Evolutionary conservation across 1,139 yeast genomes (phyloP).

Genomic region (Candida neerlandica): DNA sequence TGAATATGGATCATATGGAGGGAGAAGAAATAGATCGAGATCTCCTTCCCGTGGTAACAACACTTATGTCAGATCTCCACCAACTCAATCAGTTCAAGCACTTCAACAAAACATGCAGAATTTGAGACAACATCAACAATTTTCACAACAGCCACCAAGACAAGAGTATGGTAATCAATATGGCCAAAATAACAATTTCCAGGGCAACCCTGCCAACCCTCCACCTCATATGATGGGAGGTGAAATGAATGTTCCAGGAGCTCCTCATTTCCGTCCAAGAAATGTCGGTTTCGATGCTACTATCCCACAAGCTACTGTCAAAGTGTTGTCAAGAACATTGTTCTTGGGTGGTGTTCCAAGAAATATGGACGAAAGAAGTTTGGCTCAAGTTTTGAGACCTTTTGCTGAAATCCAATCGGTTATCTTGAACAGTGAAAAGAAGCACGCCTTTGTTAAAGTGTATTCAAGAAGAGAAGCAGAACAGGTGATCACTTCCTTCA

Average conservation of each 20-base stretch:
- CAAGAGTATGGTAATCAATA: neutral
- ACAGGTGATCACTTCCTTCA: slow-evolving; percentile 61
- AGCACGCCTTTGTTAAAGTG: slow-evolving; percentile 96
- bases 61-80: slow-evolving; percentile 31
- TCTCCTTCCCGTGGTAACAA: slow-evolving; percentile 48
- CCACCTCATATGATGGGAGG: slow-evolving; percentile 29
- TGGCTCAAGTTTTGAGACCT: slow-evolving; percentile 73
- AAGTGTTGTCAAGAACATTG: slow-evolving; percentile 85
- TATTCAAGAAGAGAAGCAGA: slow-evolving; percentile 95
- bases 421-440: slow-evolving; percentile 82
- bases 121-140: slow-evolving; percentile 16
- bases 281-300: slow-evolving; percentile 68
- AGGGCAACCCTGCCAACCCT: slow-evolving; percentile 11
- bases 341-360: slow-evolving; percentile 94
- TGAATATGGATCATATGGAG: slow-evolving; percentile 29
- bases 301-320: slow-evolving; percentile 78
- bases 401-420: slow-evolving; percentile 94
- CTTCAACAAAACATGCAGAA: slow-evolving; percentile 15
- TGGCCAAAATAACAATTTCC: neutral
- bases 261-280: slow-evolving; percentile 73
- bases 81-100: slow-evolving; percentile 16
- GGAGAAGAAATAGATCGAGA: slow-evolving; percentile 59
- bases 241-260: slow-evolving; percentile 68
- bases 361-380: slow-evolving; percentile 73
- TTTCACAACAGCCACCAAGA: neutral